These are phyloP conservation scores for Penicillium roqueforti DNA, from an alignment of 495 filamentous ascomycete species.

Conservation along the genomic window DNA sequence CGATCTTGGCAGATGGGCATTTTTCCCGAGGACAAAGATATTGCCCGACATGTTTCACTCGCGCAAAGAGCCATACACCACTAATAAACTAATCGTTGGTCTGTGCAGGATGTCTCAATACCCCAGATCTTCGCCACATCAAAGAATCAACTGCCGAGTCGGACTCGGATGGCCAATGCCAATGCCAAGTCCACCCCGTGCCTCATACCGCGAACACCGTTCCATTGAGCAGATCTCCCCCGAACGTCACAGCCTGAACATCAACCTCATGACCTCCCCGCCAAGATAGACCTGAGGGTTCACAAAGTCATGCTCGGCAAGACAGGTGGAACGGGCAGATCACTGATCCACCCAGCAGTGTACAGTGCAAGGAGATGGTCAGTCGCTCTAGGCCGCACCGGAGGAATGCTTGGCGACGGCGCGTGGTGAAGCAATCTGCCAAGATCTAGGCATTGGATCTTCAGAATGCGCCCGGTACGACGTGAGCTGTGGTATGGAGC, in stretches of 20 bases:
- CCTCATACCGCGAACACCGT: background rate
- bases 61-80: background rate
- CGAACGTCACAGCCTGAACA: background rate
- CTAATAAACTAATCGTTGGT: background rate
- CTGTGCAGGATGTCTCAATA: background rate
- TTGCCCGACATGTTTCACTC: background rate
- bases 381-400: slow-evolving; percentile 10
- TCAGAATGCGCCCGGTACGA: slow-evolving; percentile 26
- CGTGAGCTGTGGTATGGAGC: background rate
- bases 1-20: background rate
- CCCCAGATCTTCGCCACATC: background rate
- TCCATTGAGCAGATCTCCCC: background rate
- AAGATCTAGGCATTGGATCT: slow-evolving; percentile 21
- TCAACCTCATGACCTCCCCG: background rate
- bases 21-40: background rate
- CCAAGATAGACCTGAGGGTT: background rate
- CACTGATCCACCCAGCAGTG: slow-evolving; percentile 13
- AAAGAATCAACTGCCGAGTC: background rate
- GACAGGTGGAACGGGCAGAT: slow-evolving; percentile 9
- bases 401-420: slow-evolving; percentile 20
- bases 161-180: background rate
- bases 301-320: background rate
- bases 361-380: slow-evolving; percentile 2
- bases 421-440: slow-evolving; percentile 16
- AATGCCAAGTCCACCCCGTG: slow-evolving; percentile 4